Percentiles rank a stretch among this genome's conserved stretches.
These are phyloP conservation scores for Termitomyces sp. DNA, from an alignment of 768 basidiomycete species.

Conservation along the genomic window DNA sequence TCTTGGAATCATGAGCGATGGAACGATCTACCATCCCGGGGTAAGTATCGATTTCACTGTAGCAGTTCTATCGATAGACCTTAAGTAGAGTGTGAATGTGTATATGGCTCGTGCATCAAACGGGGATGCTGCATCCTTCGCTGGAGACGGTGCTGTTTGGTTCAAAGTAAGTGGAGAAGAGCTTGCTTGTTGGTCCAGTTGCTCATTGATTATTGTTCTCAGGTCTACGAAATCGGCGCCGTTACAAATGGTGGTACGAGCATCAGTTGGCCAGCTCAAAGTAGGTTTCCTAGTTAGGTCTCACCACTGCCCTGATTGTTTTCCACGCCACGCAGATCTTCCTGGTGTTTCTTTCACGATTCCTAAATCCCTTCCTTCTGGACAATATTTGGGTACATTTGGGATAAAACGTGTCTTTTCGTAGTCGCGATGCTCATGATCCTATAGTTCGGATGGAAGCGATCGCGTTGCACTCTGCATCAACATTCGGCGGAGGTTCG, in stretches of 20 bases:
- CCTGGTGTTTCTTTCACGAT: slow-evolving; percentile 31
- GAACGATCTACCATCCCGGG: slow-evolving; percentile 47
- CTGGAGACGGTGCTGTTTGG: slow-evolving; percentile 45
- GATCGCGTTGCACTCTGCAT: slow-evolving; percentile 37
- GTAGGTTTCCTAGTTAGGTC: slow-evolving; percentile 17
- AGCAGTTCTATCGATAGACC: not conserved
- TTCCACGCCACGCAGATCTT: slow-evolving; percentile 1
- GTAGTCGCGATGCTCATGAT: not conserved
- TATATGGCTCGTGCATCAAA: slow-evolving; percentile 42
- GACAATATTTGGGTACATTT: slow-evolving; percentile 28
- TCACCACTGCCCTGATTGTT: not conserved
- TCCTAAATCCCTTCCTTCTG: slow-evolving; percentile 30
- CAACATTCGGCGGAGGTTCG: slow-evolving; percentile 29
- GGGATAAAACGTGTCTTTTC: not conserved
- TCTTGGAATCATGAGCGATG: slow-evolving; percentile 39
- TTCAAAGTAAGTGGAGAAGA: slow-evolving; percentile 27
- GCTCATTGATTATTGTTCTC: not conserved
- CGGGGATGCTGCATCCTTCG: slow-evolving; percentile 32
- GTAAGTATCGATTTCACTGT: slow-evolving; percentile 19
- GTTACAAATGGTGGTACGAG: slow-evolving; percentile 42
- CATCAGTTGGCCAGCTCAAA: slow-evolving; percentile 44
- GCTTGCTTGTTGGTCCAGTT: not conserved
- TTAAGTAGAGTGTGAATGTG: slow-evolving; percentile 23
- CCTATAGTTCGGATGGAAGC: slow-evolving; percentile 30
- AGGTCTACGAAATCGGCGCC: slow-evolving; percentile 41